phyloP scores from a whole-genome alignment of 352 stramenopile species.

The Phytophthora foliorum region DNA sequence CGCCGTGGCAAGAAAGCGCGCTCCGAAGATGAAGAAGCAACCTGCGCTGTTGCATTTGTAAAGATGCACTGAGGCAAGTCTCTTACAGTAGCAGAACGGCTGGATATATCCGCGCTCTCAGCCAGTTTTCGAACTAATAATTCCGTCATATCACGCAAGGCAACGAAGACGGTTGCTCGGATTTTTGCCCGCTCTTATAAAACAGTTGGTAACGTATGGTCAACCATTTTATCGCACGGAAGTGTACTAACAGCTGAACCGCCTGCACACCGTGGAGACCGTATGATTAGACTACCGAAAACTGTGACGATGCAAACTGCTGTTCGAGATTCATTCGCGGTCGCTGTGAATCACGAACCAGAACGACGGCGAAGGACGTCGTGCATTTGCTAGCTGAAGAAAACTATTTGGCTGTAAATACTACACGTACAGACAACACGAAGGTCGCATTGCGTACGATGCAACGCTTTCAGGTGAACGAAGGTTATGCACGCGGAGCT shows the following conservation, averaged over 20 bases:
- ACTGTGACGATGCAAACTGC: neutral
- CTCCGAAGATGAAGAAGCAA: neutral
- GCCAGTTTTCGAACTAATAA: neutral
- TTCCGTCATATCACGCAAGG: neutral
- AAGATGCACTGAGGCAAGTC: neutral
- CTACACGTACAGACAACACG: neutral
- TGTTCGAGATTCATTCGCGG: neutral
- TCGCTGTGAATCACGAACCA: neutral
- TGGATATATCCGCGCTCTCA: neutral
- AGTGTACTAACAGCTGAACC: neutral
- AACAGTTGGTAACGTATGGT: neutral
- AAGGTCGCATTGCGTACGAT: neutral
- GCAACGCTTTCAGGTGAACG: neutral
- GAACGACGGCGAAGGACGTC: neutral
- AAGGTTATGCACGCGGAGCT: neutral
- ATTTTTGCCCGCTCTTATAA: neutral
- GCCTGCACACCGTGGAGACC: neutral
- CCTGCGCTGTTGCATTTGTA: neutral
- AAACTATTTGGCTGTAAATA: neutral
- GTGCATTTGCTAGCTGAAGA: neutral
- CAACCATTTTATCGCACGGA: neutral
- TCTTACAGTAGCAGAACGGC: neutral
- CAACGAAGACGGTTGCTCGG: neutral
- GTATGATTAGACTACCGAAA: neutral
- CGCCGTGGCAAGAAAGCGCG: neutral